Percentiles rank a stretch among this genome's conserved stretches.
These are phyloP conservation scores for Saccharomyces eubayanus DNA, from an alignment of 805 yeast genomes.

Conservation along the genomic window DNA sequence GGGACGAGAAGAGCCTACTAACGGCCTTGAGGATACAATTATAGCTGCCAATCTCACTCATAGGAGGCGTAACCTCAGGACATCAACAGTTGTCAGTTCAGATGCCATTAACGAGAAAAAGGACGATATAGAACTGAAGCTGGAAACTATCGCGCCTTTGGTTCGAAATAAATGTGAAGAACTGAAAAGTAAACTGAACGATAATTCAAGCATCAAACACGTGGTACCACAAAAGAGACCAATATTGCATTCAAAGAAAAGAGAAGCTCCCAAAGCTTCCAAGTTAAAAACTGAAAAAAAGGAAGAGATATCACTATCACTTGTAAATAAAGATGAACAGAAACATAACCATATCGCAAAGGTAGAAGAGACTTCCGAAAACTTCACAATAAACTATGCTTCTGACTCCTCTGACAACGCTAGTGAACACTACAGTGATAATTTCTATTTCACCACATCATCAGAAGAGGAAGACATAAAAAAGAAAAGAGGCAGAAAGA, in stretches of 20 bases:
- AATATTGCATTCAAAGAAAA: neutral
- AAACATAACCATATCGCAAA: neutral
- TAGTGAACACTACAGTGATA: slow-evolving; percentile 10
- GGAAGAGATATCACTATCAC: neutral
- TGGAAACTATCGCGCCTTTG: slow-evolving; percentile 6
- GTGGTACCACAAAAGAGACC: neutral
- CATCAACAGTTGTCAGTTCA: slow-evolving; percentile 6
- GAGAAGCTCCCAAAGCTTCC: neutral
- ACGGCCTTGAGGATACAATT: slow-evolving; percentile 2
- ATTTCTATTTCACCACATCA: slow-evolving; percentile 26
- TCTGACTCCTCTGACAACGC: neutral
- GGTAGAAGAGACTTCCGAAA: neutral
- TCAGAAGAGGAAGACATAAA: slow-evolving; percentile 23
- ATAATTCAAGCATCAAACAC: neutral
- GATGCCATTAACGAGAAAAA: slow-evolving; percentile 3
- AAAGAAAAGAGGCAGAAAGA: slow-evolving; percentile 8
- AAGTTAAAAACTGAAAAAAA: neutral
- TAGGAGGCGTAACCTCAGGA: slow-evolving; percentile 11
- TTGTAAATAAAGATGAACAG: neutral
- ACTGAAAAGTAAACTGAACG: slow-evolving; percentile 5
- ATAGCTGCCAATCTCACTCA: neutral
- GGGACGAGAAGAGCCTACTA: slow-evolving; percentile 4
- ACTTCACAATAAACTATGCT: neutral
- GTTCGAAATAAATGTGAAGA: slow-evolving; percentile 15
- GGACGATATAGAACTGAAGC: slow-evolving; percentile 3